phyloP scores from a whole-genome alignment of 345 rosid species.

The Streptanthus diversifolius region DNA sequence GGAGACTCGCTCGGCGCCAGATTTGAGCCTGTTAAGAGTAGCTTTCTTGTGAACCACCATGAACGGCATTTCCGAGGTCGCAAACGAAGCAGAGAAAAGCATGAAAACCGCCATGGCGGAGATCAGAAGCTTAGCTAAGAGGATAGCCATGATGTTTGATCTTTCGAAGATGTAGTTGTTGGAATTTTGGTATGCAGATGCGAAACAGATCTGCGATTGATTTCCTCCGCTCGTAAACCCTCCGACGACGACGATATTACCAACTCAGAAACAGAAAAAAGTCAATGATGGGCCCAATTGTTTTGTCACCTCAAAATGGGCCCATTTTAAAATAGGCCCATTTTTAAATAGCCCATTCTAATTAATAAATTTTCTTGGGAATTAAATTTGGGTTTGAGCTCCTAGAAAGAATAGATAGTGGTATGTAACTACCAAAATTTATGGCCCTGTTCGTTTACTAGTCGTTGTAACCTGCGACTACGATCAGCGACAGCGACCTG shows the following conservation, averaged over 20 bases:
- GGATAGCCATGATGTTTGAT: constrained; percentile 25
- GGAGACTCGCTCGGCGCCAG: constrained; percentile 81
- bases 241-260: constrained; percentile 17
- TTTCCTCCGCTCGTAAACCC: constrained; percentile 16
- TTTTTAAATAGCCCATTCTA: not conserved
- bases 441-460: too few relatives aligned
- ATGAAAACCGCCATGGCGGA: constrained; percentile 39
- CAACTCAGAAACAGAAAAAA: not conserved
- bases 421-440: too few relatives aligned
- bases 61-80: constrained; percentile 75
- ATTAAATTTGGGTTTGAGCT: not conserved
- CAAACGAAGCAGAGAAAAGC: constrained; percentile 49
- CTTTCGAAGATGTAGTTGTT: not conserved
- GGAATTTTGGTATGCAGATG: constrained; percentile 12
- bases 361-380: not conserved
- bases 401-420: not conserved
- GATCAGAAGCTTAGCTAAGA: constrained; percentile 35
- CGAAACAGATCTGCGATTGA: constrained; percentile 30
- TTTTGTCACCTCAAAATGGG: not conserved
- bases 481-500: too few relatives aligned
- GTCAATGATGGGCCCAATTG: constrained; percentile 26
- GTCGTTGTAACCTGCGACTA: too few relatives aligned
- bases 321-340: constrained; percentile 8
- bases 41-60: constrained; percentile 94
- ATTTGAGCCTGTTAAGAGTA: constrained; percentile 65